A percentile compares a stretch with the other conserved stretches of the same genome.
Conservation (phyloP, 2,329 filamentous ascomycete genomes). For the Exophiala lecanii-corni region DNA sequence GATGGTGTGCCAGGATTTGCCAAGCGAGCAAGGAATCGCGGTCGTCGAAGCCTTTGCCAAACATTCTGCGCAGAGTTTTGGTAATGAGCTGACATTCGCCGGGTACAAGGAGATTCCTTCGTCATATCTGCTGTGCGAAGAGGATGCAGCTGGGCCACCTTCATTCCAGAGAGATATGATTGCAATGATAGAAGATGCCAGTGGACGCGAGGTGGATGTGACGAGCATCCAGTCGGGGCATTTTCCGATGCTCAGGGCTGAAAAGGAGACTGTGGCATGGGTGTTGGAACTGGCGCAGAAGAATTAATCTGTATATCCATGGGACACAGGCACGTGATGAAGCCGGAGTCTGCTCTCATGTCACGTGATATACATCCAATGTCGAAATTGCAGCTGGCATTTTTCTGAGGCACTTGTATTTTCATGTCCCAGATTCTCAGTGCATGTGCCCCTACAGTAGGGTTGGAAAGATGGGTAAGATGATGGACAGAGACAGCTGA, state of each 20-base stretch:
- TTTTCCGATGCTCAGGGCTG: conserved; percentile 25
- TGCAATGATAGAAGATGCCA: conserved; percentile 30
- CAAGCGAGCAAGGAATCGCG: conserved; percentile 16
- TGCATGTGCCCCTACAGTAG: too few relatives aligned
- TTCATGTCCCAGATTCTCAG: too few relatives aligned
- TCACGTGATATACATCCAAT: too few relatives aligned
- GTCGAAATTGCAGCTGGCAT: too few relatives aligned
- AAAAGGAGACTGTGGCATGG: conserved; percentile 26
- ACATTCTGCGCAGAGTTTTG: conserved; percentile 32
- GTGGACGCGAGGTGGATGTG: conserved; percentile 33
- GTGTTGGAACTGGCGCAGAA: conserved; percentile 8
- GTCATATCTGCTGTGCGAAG: conserved; percentile 32
- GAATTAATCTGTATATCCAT: too few relatives aligned
- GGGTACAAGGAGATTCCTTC: conserved; percentile 34
- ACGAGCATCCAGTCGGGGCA: conserved; percentile 31
- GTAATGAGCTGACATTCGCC: conserved; percentile 28
- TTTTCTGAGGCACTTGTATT: too few relatives aligned
- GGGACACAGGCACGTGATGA: too few relatives aligned
- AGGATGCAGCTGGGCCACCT: conserved; percentile 30
- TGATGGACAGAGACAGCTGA: too few relatives aligned
- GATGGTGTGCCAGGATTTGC: conserved; percentile 7
- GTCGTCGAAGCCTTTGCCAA: conserved; percentile 19
- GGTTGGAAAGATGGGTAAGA: too few relatives aligned
- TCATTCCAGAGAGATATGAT: conserved; percentile 30
- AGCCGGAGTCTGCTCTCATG: too few relatives aligned